Evolutionary conservation across 116 monocot species (phyloP).

Genomic region (Trichopus zeylanicus): DNA sequence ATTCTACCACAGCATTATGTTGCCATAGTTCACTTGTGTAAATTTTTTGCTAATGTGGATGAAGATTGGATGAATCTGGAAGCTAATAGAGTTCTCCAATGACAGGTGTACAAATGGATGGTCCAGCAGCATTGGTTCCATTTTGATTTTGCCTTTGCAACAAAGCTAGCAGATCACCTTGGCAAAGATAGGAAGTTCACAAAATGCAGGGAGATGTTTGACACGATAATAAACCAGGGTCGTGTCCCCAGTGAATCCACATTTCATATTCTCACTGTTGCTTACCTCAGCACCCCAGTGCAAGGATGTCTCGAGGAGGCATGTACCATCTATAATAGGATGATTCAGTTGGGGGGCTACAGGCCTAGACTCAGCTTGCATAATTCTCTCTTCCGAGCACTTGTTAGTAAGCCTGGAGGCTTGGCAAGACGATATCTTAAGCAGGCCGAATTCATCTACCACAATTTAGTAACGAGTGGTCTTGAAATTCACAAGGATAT

Average conservation of each 20-base stretch:
- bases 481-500: constrained; percentile 62
- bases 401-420: constrained; percentile 47
- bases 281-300: constrained; percentile 61
- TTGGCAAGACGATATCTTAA: constrained; percentile 44
- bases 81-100: no score
- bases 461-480: constrained; percentile 48
- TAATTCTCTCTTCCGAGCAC: constrained; percentile 72
- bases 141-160: constrained; percentile 72
- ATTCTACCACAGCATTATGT: no score
- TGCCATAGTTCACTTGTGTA: no score
- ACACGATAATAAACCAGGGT: constrained; percentile 61
- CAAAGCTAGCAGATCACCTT: constrained; percentile 74
- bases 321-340: constrained; percentile 70
- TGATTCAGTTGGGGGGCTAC: constrained; percentile 81
- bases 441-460: constrained; percentile 87
- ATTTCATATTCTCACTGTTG: constrained; percentile 70
- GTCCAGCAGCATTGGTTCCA: constrained; percentile 62
- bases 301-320: constrained; percentile 77
- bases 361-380: constrained; percentile 73
- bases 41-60: no score
- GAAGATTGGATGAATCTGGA: no score
- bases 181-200: constrained; percentile 64
- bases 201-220: constrained; percentile 79
- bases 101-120: constrained; percentile 95
- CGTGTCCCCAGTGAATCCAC: constrained; percentile 79